A percentile compares a stretch with the other conserved stretches of the same genome.
These are phyloP conservation scores for Phytopythium cucurbitacearum DNA, from an alignment of 352 stramenopile genomes.

Conservation along the genomic window DNA sequence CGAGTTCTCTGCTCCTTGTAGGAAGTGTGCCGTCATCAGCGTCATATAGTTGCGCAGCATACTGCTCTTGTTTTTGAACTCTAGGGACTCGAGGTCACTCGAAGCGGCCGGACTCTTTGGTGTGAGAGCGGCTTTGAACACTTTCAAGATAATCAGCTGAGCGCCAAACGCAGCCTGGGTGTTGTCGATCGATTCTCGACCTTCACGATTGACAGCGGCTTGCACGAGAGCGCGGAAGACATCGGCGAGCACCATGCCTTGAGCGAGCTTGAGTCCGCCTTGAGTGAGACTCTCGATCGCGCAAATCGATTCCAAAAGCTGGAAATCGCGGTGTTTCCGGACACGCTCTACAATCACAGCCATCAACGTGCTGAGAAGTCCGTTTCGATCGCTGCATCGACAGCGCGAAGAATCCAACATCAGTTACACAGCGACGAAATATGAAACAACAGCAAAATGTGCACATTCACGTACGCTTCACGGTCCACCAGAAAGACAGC, in stretches of 20 bases:
- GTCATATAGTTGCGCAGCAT: conserved; percentile 44
- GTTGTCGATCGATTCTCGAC: background rate
- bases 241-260: conserved; percentile 30
- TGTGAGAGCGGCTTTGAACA: conserved; percentile 46
- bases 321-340: conserved; percentile 33
- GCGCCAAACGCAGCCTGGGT: conserved; percentile 29
- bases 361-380: conserved; percentile 38
- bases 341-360: conserved; percentile 33
- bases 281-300: conserved; percentile 23
- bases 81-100: background rate
- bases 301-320: conserved; percentile 51
- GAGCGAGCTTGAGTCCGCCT: conserved; percentile 26
- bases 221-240: conserved; percentile 53
- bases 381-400: conserved; percentile 30
- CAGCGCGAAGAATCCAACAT: background rate
- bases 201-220: conserved; percentile 16
- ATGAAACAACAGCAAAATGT: too few relatives aligned
- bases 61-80: conserved; percentile 1
- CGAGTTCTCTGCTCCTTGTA: conserved; percentile 27
- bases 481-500: conserved; percentile 59
- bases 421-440: too few relatives aligned
- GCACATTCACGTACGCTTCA: conserved; percentile 34
- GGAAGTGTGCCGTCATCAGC: conserved; percentile 51
- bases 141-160: conserved; percentile 59
- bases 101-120: conserved; percentile 22